phyloP scores from a whole-genome alignment of 31 red algal species.

The Porphyra umbilicalis region DNA sequence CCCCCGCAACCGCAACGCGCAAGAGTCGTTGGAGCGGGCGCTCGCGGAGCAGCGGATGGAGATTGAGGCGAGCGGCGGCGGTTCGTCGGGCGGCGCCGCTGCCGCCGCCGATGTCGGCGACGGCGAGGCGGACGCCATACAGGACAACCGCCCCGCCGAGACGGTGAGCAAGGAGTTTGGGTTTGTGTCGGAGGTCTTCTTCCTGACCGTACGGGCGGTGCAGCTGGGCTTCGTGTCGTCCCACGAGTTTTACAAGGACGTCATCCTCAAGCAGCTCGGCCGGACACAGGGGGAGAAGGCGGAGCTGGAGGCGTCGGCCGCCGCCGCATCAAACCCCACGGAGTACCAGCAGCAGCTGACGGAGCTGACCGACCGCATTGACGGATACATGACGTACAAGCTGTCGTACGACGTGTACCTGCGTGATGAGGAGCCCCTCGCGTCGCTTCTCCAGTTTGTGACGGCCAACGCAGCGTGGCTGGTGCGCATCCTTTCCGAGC shows the following conservation, averaged over 20 bases:
- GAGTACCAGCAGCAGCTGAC: conserved; percentile 43
- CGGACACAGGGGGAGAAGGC: conserved; percentile 50
- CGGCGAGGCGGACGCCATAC: neutral
- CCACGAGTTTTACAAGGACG: conserved; percentile 65
- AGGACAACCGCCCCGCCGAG: neutral
- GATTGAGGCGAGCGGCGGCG: neutral
- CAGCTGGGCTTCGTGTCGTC: conserved; percentile 73
- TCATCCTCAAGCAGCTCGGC: conserved; percentile 49
- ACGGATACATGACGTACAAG: conserved; percentile 37
- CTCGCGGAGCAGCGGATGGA: conserved; percentile 19
- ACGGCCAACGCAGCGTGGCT: conserved; percentile 76
- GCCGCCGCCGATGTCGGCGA: neutral
- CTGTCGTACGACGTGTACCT: conserved; percentile 89
- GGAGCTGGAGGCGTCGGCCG: conserved; percentile 64
- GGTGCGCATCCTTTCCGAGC: conserved; percentile 35
- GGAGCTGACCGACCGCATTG: conserved; percentile 50
- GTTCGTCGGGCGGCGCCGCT: conserved; percentile 2
- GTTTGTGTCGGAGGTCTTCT: conserved; percentile 96
- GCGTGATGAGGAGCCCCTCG: conserved; percentile 62
- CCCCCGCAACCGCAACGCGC: conserved; percentile 74
- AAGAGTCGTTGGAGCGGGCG: conserved; percentile 66
- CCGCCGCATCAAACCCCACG: conserved; percentile 22
- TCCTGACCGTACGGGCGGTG: conserved; percentile 62
- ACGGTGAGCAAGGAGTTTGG: conserved; percentile 33
- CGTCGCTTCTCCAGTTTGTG: conserved; percentile 51